Evolutionary conservation across 371 early-diverging fungal genomes (phyloP), one percentile per base, ranked within the genome.

Genomic region (Rhizopus delemar): DNA sequence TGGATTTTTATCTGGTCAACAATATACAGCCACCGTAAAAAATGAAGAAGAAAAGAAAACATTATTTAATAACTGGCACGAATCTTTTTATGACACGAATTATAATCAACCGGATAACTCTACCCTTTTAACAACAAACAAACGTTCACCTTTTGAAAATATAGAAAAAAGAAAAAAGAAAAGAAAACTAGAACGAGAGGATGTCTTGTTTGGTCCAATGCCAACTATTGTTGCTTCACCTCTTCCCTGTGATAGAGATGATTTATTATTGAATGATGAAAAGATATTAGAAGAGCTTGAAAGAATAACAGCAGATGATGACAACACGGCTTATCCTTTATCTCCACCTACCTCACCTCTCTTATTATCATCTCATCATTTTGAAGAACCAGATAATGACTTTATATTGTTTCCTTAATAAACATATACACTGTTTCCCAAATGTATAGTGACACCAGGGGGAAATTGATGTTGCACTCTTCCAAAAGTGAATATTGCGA

Each of bases 361-460:
- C 8, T n/a, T 13, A 43, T 43, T n/a, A 5, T 43, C n/a, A 0
- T 43, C 43, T 5, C 8, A 43, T 15, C 15, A 11, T 43, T n/a
- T 11, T 43, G 43, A 43, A 43, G 43, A 43, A 43, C n/a, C n/a
- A 43, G 13, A 43, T 15, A n/a, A 43, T n/a, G 43, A 43, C 15
- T 43, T 43, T 43, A 15, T 43, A 13, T 13, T 43, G 15, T 43
- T 43, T 43, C 43, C 43, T 13, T 43, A 13, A 43, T 9, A 43
- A 13, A 43, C 8, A 43, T n/a, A 51, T 51, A 59, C 52, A 59
- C 32, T 57, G 38, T 57, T 57, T 57, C 41, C 41, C 32, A 31
- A 57, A 57, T 51, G 38, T 57, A 57, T 51, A 57, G 13, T 57
- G 32, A 51, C 58, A 13, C 41, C n/a, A 11, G 13, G 38, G 38